Base-by-base conservation (phyloP, 23 red algal species). In the Chondrus crispus region DNA sequence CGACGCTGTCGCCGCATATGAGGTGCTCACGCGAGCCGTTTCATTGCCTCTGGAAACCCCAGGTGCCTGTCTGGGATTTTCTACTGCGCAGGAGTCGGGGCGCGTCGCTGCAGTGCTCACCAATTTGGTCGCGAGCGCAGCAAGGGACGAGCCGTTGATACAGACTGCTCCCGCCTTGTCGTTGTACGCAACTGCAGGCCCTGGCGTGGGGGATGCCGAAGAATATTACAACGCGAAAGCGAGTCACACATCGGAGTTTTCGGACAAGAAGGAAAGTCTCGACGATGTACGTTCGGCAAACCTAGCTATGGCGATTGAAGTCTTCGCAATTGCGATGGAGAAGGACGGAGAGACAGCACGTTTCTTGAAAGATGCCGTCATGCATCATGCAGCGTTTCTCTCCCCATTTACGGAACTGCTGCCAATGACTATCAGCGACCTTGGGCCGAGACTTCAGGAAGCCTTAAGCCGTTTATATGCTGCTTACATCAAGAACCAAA, bases 141-240 rank as follows among this genome's bases (percentile, higher is more conserved):
- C 87, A 32, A 48, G 72, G 20, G 51, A 81, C 42, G 87, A 90
- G 32, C 87, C 70, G 14, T 72, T 90, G 4, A 10, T 62, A 36
- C 48, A n/a, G 2, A 79, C 69, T 53, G 57, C 26, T 20, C 39
- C 48, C 48, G 45, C 54, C 48, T 53, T 90, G 47, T 79, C 71
- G 5, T 90, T 90, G 37, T 90, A 90, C 43, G 63, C 48, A 35
- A 62, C 78, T 32, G 87, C 87, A 39, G 87, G 87, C 0, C 41
- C 69, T 3, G 87, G 87, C 4, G 28, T 73, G 10, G 87, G 49
- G 24, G 87, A 90, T 63, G 37, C 87, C 18, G 71, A 79, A 0
- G 87, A 90, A n/a, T 90, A 75, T 53, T 45, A 90, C 42, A 78
- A 46, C 44, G 87, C 87, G 20, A 81, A 69, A 20, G 52, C 74